phyloP scores from a whole-genome alignment of 495 filamentous ascomycete genomes.

The Niebla homalea region DNA sequence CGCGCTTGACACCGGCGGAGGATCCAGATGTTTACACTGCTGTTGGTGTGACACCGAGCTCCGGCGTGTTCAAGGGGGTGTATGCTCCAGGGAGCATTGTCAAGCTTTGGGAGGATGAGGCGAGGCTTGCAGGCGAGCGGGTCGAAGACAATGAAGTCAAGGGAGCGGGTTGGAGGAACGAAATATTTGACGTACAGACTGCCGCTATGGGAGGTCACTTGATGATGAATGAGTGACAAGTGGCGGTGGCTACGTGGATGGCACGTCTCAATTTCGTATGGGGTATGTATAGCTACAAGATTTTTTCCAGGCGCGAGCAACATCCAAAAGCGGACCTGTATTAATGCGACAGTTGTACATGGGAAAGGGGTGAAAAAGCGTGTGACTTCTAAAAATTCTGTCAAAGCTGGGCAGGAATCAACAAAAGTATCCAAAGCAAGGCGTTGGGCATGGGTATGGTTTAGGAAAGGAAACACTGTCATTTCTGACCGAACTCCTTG shows the following conservation, averaged over 20 bases:
- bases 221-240: not conserved
- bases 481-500: not conserved
- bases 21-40: slow-evolving; percentile 61
- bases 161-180: slow-evolving; percentile 61
- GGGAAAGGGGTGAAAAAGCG: too few relatives aligned
- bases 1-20: slow-evolving; percentile 53
- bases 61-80: slow-evolving; percentile 64
- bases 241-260: not conserved
- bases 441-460: too few relatives aligned
- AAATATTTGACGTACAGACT: slow-evolving; percentile 58
- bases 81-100: slow-evolving; percentile 83
- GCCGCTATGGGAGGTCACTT: slow-evolving; percentile 9
- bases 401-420: too few relatives aligned
- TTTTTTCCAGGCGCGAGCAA: not conserved
- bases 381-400: too few relatives aligned
- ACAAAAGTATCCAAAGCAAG: too few relatives aligned
- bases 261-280: too few relatives aligned
- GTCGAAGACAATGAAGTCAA: slow-evolving; percentile 41
- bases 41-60: slow-evolving; percentile 50
- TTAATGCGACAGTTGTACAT: too few relatives aligned
- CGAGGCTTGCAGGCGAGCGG: slow-evolving; percentile 48
- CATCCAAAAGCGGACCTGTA: too few relatives aligned
- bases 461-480: too few relatives aligned
- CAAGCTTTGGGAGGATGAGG: slow-evolving; percentile 76
- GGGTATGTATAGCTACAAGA: not conserved